Percentiles rank a stretch among this genome's conserved stretches.
phyloP scores from a whole-genome alignment of 768 basidiomycete genomes.

The Boletus edulis region DNA sequence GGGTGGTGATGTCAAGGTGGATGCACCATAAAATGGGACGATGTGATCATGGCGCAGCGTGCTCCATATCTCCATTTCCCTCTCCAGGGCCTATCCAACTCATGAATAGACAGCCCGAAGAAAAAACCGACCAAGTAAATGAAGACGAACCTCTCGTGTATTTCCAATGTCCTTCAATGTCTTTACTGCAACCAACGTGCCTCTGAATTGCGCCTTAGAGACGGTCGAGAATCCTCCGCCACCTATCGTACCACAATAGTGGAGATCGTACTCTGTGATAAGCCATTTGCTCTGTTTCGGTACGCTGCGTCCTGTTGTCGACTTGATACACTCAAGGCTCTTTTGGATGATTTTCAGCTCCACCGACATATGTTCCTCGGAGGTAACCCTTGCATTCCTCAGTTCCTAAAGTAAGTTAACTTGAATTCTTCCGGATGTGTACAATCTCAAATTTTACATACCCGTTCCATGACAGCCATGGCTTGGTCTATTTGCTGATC shows the following conservation, averaged over 20 bases:
- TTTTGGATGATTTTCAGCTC: conserved; percentile 1
- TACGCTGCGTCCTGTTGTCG: conserved; percentile 1
- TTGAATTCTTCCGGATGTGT: background rate
- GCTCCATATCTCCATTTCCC: conserved; percentile 13
- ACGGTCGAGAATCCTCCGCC: conserved; percentile 23
- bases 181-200: conserved; percentile 4
- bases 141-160: background rate
- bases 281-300: conserved; percentile 17
- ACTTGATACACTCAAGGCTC: conserved; percentile 1
- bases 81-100: background rate
- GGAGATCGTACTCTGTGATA: conserved; percentile 27
- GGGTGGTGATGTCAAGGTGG: background rate
- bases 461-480: conserved; percentile 3
- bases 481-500: conserved; percentile 2
- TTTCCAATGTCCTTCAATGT: background rate
- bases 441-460: background rate
- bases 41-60: conserved; percentile 9
- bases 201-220: background rate
- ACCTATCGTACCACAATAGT: conserved; percentile 22
- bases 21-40: conserved; percentile 13
- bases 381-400: background rate
- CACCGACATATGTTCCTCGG: background rate
- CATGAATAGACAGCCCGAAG: background rate
- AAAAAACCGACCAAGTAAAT: background rate
- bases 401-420: background rate